These are phyloP conservation scores for Cyathus striatus DNA, from an alignment of 768 basidiomycete species.

Conservation along the genomic window DNA sequence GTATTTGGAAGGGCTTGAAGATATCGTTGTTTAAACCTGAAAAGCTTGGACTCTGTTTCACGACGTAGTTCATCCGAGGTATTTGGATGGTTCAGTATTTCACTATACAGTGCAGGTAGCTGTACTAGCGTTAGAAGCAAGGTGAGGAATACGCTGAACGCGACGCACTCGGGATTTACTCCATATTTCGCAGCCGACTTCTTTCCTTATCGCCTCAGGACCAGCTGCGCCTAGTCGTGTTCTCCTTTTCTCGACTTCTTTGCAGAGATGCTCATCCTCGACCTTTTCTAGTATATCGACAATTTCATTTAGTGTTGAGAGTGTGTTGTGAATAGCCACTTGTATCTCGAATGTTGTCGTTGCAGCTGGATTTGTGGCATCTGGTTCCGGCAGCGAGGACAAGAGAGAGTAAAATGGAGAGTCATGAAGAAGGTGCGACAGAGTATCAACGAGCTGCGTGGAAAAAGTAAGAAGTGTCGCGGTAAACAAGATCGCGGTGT, in stretches of 20 bases:
- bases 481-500: slow-evolving; percentile 10
- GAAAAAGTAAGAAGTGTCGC: not conserved
- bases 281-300: slow-evolving; percentile 55
- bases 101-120: slow-evolving; percentile 71
- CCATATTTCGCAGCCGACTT: slow-evolving; percentile 66
- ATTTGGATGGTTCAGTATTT: slow-evolving; percentile 76
- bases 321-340: slow-evolving; percentile 59
- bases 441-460: slow-evolving; percentile 56
- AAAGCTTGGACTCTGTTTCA: slow-evolving; percentile 67
- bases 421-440: slow-evolving; percentile 70
- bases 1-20: slow-evolving; percentile 54
- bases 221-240: slow-evolving; percentile 67
- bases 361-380: slow-evolving; percentile 67
- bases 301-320: slow-evolving; percentile 72
- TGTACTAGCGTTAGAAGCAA: slow-evolving; percentile 19
- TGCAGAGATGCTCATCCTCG: slow-evolving; percentile 52
- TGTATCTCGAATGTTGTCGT: slow-evolving; percentile 57
- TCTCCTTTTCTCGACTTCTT: slow-evolving; percentile 74
- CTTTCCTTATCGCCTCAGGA: slow-evolving; percentile 52
- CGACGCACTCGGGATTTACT: slow-evolving; percentile 52
- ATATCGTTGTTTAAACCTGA: slow-evolving; percentile 57
- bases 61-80: slow-evolving; percentile 80
- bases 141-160: not conserved
- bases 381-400: slow-evolving; percentile 63
- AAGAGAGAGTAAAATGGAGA: slow-evolving; percentile 62